Conservation (phyloP, 257 asterid genomes). For the Penstemon barbatus region DNA sequence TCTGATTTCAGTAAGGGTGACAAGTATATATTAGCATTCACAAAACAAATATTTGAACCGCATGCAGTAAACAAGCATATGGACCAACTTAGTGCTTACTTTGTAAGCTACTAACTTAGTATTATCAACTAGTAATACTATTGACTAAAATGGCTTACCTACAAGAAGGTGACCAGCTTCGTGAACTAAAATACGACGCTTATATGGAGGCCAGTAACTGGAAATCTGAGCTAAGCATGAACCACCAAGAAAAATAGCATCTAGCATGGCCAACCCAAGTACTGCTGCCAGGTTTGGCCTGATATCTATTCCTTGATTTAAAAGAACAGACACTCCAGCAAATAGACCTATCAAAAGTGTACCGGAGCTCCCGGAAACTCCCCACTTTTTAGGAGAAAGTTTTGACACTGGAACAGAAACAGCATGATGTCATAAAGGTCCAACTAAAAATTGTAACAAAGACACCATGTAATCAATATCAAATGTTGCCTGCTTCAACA, state of each 20-base stretch:
- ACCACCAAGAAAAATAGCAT: constrained; percentile 89
- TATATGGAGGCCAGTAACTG: constrained; percentile 95
- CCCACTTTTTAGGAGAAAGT: constrained; percentile 97
- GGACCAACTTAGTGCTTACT: not conserved
- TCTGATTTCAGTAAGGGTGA: not conserved
- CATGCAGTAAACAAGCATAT: not conserved
- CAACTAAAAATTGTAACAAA: not conserved
- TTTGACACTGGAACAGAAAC: constrained; percentile 61
- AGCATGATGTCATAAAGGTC: constrained; percentile 24
- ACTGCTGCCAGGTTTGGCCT: constrained; percentile 81
- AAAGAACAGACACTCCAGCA: constrained; percentile 66
- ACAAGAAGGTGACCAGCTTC: constrained; percentile 98
- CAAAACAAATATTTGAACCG: constrained; percentile 12
- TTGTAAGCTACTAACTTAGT: too few species aligned
- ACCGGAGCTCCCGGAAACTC: constrained; percentile 82
- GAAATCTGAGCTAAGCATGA: constrained; percentile 87
- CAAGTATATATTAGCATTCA: constrained; percentile 6
- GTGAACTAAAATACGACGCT: constrained; percentile 87
- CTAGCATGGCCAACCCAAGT: constrained; percentile 64
- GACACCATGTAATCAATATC: not conserved
- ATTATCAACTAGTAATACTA: too few species aligned
- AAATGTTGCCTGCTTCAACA: constrained; percentile 6
- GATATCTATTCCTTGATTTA: constrained; percentile 86
- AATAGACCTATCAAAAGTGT: constrained; percentile 57
- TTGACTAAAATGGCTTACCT: constrained; percentile 47